Conservation (phyloP, 352 stramenopile genomes). For the Phytophthora pinifolia region DNA sequence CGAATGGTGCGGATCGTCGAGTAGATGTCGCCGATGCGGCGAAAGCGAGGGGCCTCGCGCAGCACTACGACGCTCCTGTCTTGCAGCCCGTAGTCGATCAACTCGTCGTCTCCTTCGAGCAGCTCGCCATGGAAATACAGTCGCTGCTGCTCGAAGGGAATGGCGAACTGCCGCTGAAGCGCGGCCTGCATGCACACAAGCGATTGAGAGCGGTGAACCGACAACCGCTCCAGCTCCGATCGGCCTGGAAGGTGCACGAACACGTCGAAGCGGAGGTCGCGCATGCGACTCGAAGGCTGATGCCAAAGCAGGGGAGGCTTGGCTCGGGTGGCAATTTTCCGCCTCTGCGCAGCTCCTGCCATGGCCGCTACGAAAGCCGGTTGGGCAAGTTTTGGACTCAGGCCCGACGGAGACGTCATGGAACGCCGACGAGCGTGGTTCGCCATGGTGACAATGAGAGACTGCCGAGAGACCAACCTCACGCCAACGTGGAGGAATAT, state of each 20-base stretch:
- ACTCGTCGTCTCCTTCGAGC: conserved; percentile 64
- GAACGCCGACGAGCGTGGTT: conserved; percentile 6
- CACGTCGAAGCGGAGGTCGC: conserved; percentile 49
- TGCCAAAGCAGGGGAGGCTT: conserved; percentile 10
- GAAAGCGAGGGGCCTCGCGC: conserved; percentile 44
- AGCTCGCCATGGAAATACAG: conserved; percentile 57
- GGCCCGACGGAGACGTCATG: conserved; percentile 3
- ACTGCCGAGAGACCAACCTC: not conserved
- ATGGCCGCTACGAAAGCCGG: conserved; percentile 14
- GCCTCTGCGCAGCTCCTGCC: conserved; percentile 10
- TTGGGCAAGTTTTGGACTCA: conserved; percentile 14
- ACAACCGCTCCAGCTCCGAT: conserved; percentile 36
- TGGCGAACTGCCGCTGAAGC: conserved; percentile 54
- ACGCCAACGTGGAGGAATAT: conserved; percentile 7
- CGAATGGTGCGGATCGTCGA: conserved; percentile 59
- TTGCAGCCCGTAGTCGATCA: conserved; percentile 55
- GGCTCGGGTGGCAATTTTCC: conserved; percentile 9
- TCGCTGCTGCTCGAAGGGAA: conserved; percentile 65
- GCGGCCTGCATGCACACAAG: conserved; percentile 54
- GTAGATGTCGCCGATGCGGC: conserved; percentile 65
- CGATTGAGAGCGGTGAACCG: conserved; percentile 46
- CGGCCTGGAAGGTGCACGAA: conserved; percentile 46
- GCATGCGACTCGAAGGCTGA: conserved; percentile 22
- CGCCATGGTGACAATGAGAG: conserved; percentile 5
- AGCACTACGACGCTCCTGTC: conserved; percentile 55